phyloP scores from a whole-genome alignment of 441 rosid species.

The Arabidopsis hybrid region DNA sequence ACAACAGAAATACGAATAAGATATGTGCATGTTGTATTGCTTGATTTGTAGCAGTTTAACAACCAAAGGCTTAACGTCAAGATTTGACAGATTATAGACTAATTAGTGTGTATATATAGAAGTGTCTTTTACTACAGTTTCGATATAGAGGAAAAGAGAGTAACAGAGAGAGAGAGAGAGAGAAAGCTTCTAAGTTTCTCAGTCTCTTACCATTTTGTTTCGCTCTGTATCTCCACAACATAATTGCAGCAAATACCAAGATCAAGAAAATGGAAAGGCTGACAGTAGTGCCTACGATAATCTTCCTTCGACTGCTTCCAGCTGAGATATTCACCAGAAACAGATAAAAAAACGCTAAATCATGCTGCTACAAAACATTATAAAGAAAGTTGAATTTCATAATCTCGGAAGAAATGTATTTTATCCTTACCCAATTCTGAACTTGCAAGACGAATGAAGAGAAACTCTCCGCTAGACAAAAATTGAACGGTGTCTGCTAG shows the following conservation, averaged over 20 bases:
- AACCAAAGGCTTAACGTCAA: not conserved
- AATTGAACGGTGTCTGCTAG: slow-evolving; percentile 51
- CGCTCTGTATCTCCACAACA: slow-evolving; percentile 21
- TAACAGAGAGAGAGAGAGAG: not conserved
- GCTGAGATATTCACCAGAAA: slow-evolving; percentile 27
- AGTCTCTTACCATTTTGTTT: slow-evolving; percentile 37
- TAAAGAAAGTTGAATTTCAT: not conserved
- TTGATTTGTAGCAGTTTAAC: slow-evolving; percentile 4
- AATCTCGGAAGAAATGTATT: slow-evolving; percentile 22
- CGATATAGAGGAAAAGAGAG: not conserved
- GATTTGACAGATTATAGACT: not conserved
- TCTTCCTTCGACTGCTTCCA: slow-evolving; percentile 24
- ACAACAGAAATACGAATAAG: slow-evolving; percentile 8
- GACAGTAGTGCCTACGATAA: slow-evolving; percentile 14
- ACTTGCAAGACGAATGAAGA: slow-evolving; percentile 50
- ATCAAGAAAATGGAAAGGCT: slow-evolving; percentile 30
- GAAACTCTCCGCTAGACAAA: slow-evolving; percentile 43
- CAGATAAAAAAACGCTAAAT: slow-evolving; percentile 3
- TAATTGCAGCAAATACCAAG: slow-evolving; percentile 19
- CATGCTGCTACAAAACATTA: slow-evolving; percentile 17
- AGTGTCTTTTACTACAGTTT: not conserved
- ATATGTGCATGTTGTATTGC: slow-evolving; percentile 8
- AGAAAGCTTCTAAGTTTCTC: not conserved
- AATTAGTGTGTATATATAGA: not conserved
- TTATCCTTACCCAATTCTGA: slow-evolving; percentile 52